phyloP scores from a whole-genome alignment of 306 rosid genomes.

The Coriaria nepalensis region DNA sequence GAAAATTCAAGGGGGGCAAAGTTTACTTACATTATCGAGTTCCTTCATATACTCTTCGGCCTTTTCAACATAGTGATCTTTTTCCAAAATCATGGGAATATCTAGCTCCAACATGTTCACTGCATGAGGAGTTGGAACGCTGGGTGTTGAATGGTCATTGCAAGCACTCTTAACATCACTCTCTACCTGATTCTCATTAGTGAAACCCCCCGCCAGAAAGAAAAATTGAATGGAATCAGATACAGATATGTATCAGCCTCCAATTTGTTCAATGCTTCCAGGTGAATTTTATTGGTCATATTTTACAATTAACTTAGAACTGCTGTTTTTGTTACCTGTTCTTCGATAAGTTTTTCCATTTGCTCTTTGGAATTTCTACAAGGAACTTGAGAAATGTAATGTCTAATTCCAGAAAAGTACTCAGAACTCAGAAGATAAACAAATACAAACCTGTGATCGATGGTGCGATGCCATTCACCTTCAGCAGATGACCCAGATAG shows the following conservation, averaged over 20 bases:
- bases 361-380: constrained; percentile 44
- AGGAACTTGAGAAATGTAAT: constrained; percentile 16
- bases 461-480: constrained; percentile 39
- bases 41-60: constrained; percentile 72
- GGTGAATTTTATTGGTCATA: too few species aligned
- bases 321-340: constrained; percentile 29
- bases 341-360: constrained; percentile 29
- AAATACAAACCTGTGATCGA: constrained; percentile 1
- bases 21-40: constrained; percentile 72
- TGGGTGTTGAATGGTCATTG: constrained; percentile 16
- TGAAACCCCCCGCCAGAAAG: not conserved
- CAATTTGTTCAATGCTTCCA: constrained; percentile 1
- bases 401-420: constrained; percentile 15
- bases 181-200: constrained; percentile 26
- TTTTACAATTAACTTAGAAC: not conserved
- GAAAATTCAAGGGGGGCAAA: not conserved
- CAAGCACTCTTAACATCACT: constrained; percentile 17
- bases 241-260: not conserved
- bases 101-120: constrained; percentile 36
- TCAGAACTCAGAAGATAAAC: constrained; percentile 1
- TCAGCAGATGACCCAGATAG: constrained; percentile 33
- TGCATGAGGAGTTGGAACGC: constrained; percentile 27
- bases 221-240: constrained; percentile 1
- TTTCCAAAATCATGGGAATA: constrained; percentile 35
- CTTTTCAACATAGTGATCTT: constrained; percentile 59